Evolutionary conservation across 495 filamentous ascomycete species (phyloP).

Genomic region (Peziza echinospora): DNA sequence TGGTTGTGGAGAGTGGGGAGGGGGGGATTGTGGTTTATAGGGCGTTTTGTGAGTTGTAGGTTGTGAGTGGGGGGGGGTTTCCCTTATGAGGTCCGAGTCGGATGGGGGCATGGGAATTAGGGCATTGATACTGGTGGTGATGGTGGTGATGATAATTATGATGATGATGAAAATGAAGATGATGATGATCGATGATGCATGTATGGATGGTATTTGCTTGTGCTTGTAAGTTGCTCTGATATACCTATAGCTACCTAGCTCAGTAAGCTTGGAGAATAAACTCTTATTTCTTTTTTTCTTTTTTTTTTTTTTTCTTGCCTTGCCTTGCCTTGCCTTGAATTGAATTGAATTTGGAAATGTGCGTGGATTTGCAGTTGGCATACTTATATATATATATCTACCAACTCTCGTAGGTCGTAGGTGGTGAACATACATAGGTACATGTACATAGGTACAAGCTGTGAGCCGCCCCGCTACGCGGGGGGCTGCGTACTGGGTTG

Average conservation of each 20-base stretch:
- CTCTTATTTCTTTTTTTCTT: no score
- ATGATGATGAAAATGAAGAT: background rate
- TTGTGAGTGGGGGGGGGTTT: background rate
- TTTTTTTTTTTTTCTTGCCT: no score
- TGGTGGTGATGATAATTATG: slow-evolving; percentile 17
- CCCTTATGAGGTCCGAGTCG: background rate
- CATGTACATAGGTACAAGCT: no score
- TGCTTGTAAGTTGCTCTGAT: no score
- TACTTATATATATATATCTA: background rate
- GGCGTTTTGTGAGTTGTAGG: slow-evolving; percentile 69
- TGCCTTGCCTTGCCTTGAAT: no score
- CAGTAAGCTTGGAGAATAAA: background rate
- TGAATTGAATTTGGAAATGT: background rate
- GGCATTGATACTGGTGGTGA: background rate
- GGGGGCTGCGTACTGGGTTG: no score
- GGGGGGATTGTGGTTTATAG: slow-evolving; percentile 72
- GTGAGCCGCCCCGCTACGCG: no score
- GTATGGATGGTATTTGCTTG: no score
- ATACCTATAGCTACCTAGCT: background rate
- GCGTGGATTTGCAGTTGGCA: background rate
- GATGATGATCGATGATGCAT: background rate
- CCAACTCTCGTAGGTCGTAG: no score
- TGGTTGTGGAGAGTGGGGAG: slow-evolving; percentile 37
- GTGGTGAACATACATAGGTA: no score
- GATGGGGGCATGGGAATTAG: background rate